Evolutionary conservation across 1,139 yeast species (phyloP), one percentile per base, ranked within the genome.

Genomic region (Meyerozyma guilliermondii): DNA sequence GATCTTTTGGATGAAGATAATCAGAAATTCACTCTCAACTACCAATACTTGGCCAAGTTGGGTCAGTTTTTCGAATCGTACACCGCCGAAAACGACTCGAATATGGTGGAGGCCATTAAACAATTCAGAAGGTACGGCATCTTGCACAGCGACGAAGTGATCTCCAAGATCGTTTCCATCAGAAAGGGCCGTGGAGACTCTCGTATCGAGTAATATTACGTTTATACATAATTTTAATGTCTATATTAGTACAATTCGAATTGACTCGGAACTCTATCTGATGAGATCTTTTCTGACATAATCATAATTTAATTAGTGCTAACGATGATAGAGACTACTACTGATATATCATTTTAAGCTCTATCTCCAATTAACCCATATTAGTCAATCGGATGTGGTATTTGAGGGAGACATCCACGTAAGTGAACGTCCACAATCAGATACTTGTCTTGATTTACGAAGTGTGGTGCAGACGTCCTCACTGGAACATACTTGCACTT

Each of bases 41-140:
- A 77, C 57, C 78, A 73, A 43, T 81, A 76, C 56, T 73, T 76
- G 51, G 70, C 75, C 37, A 71, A 73, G 49, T 65, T 76, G 58
- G 76, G 82, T 43, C 64, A 64, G 50, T 62, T 64, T 48, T 70
- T 76, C 60, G 69, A 78, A 56, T 52, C 59, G 52, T 58, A 56
- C 49, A 62, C 68, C 41, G 56, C 54, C 16, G 59, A 54, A 43
- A 59, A 62, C 51, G 68, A 64, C 39, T 52, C 55, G 13, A 66
- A 66, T 41, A 51, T 71, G 41, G 59, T 62, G 35, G 73, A 66
- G 28, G 62, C 65, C 40, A 71, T 76, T 51, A 78, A 75, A 56
- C 71, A 70, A 46, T 77, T 76, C 61, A 81, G 91, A 70, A 72
- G 78, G 51, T 80, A 60, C 51, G 91, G 91, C 33, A 77, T 83